Base-by-base conservation (phyloP, 805 yeast genomes). In the Kazachstania bromeliacearum region DNA sequence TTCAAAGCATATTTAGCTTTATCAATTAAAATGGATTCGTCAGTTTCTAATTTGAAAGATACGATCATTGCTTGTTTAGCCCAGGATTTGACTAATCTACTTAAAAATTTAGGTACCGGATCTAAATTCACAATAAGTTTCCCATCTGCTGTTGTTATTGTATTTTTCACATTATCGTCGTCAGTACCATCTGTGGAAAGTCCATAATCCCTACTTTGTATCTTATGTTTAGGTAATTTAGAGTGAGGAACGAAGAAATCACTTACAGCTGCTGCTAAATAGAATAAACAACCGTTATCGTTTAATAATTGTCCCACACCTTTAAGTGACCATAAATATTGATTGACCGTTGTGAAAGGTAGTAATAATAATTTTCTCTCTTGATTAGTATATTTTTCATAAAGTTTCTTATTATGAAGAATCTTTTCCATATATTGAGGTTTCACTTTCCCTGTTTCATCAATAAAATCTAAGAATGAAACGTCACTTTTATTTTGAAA, bases 191-290 rank as follows among this genome's bases (percentile, higher is more conserved):
- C 18, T 4, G 35, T 32, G n/a, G 73, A 74, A 5, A 39, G 28
- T 8, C 74, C 73, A 21, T 67, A 73, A 17, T 73, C 76, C 40
- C 77, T 78, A 4, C 94, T 79, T 60, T 92, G 98, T 43, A 92
- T 92, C 62, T 92, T 92, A 62, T 92, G 99, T 50, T 85, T 87
- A 2, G 96, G 94, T 49, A 87, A 67, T 45, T 84, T 70, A 1
- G 88, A 77, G 29, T 73, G 73, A 2, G 98, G 98, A 28, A 92
- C 68, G 62, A 88, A 92, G 60, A 92, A 92, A 57, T 92, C 99
- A 6, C 95, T 84, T 0, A 92, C 99, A 0, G 98, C 98, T 7
- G 98, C 97, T 0, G 98, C 98, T 36, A 92, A 67, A 55, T 80
- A 92, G 55, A 89, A 85, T 28, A 92, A 56, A 0, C 87, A 84